Percentiles rank a stretch among this genome's conserved stretches.
phyloP scores from a whole-genome alignment of 2,329 filamentous ascomycete genomes.

The Graphilbum fragrans region DNA sequence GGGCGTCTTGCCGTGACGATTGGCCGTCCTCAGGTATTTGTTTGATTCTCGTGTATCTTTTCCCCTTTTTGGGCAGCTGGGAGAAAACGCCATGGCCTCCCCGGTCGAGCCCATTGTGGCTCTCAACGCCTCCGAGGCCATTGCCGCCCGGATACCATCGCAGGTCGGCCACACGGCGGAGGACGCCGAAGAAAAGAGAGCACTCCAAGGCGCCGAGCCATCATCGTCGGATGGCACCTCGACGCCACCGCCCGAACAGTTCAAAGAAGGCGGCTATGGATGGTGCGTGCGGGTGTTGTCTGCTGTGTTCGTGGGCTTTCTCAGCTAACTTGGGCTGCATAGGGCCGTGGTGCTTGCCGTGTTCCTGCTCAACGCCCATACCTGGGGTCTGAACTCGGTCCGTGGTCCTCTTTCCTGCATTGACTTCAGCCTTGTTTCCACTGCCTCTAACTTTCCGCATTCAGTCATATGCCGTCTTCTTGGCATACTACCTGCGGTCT shows the following conservation, averaged over 20 bases:
- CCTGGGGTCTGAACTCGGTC: conserved; percentile 62
- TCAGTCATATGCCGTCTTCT: conserved; percentile 44
- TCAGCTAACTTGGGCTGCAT: not conserved
- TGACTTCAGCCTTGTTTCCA: no score
- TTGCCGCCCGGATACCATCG: conserved; percentile 1
- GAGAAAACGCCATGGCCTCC: no score
- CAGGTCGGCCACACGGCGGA: not conserved
- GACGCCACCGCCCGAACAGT: conserved; percentile 13
- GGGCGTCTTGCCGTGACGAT: no score
- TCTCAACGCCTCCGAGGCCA: no score
- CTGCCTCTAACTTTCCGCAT: not conserved
- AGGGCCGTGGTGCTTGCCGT: conserved; percentile 42
- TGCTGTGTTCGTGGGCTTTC: not conserved
- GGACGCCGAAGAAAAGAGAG: conserved; percentile 8
- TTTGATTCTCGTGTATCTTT: no score
- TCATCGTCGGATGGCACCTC: not conserved
- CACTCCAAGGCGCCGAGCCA: no score
- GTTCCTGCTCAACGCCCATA: conserved; percentile 53
- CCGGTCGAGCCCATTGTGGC: conserved; percentile 2
- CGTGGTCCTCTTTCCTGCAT: conserved; percentile 10
- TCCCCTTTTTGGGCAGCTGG: no score
- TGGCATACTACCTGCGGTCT: conserved; percentile 43
- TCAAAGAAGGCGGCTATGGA: conserved; percentile 46
- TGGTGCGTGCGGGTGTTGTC: conserved; percentile 26
- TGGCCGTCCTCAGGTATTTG: no score